Conservation (phyloP, 192 early-diverging fungal species). For the Piromyces finnis region DNA sequence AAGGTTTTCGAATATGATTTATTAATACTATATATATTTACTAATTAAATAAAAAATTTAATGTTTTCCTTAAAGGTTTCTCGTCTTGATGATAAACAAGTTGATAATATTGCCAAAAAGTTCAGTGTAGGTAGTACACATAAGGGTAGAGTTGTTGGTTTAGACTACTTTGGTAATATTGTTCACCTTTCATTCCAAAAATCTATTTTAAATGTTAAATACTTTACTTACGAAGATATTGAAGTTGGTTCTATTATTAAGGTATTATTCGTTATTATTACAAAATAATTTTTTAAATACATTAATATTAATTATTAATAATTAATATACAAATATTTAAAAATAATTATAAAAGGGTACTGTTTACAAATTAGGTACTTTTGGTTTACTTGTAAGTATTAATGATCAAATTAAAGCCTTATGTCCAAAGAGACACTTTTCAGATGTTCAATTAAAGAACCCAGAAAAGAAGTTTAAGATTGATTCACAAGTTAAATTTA, state of each 20-base stretch:
- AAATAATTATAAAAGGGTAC: constrained; percentile 6
- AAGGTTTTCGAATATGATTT: too few relatives aligned
- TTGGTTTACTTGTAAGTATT: constrained; percentile 27
- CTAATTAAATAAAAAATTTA: not conserved
- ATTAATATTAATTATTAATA: too few relatives aligned
- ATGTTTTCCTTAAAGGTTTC: constrained; percentile 23
- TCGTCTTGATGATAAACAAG: constrained; percentile 45
- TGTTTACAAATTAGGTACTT: constrained; percentile 11
- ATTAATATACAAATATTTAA: too few relatives aligned
- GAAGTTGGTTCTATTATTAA: constrained; percentile 36
- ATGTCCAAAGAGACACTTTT: constrained; percentile 51
- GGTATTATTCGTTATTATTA: constrained; percentile 3
- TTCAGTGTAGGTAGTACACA: constrained; percentile 53
- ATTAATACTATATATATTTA: too few relatives aligned
- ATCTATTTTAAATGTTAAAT: constrained; percentile 46
- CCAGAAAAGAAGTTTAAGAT: constrained; percentile 1
- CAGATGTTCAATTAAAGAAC: constrained; percentile 27
- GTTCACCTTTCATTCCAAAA: constrained; percentile 54
- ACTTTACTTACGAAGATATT: constrained; percentile 49
- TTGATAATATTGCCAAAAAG: constrained; percentile 26
- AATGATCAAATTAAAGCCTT: constrained; percentile 46
- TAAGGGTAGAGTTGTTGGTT: constrained; percentile 57
- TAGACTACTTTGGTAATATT: constrained; percentile 55
- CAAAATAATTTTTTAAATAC: too few relatives aligned
- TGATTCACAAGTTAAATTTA: not conserved